phyloP scores from a whole-genome alignment of 2,329 filamentous ascomycete species.

The Aureobasidium sp. region DNA sequence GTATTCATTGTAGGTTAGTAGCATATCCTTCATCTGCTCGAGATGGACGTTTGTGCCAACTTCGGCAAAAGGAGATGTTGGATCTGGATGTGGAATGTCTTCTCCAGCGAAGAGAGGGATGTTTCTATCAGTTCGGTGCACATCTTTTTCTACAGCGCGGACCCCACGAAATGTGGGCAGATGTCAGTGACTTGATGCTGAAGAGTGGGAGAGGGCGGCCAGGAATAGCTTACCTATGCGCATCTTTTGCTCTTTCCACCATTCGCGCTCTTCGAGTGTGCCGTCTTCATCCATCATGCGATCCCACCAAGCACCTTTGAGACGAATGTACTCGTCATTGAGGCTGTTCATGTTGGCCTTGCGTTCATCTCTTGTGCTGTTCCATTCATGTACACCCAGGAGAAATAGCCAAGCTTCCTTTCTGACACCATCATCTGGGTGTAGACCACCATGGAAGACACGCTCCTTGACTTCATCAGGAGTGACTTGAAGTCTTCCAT shows the following conservation, averaged over 20 bases:
- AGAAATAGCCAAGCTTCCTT: conserved; percentile 97
- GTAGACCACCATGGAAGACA: conserved; percentile 90
- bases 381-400: conserved; percentile 87
- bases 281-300: conserved; percentile 75
- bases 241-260: conserved; percentile 91
- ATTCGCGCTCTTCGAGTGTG: conserved; percentile 76
- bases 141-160: conserved; percentile 78
- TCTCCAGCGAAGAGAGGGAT: conserved; percentile 95
- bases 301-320: conserved; percentile 97
- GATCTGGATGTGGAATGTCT: conserved; percentile 93
- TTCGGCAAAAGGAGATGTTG: conserved; percentile 88
- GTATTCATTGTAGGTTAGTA: conserved; percentile 96
- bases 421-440: conserved; percentile 80
- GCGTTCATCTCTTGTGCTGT: conserved; percentile 79
- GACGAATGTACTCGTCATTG: conserved; percentile 84
- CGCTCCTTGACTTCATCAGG: conserved; percentile 91
- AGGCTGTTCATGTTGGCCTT: conserved; percentile 76
- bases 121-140: conserved; percentile 90
- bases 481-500: conserved; percentile 69
- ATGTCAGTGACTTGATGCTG: conserved; percentile 34
- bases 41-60: conserved; percentile 93
- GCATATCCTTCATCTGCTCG: conserved; percentile 98
- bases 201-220: not conserved
- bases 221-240: conserved; percentile 72
- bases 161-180: conserved; percentile 48